Conservation (phyloP, 2,329 filamentous ascomycete species). For the Ramularia endophylla region DNA sequence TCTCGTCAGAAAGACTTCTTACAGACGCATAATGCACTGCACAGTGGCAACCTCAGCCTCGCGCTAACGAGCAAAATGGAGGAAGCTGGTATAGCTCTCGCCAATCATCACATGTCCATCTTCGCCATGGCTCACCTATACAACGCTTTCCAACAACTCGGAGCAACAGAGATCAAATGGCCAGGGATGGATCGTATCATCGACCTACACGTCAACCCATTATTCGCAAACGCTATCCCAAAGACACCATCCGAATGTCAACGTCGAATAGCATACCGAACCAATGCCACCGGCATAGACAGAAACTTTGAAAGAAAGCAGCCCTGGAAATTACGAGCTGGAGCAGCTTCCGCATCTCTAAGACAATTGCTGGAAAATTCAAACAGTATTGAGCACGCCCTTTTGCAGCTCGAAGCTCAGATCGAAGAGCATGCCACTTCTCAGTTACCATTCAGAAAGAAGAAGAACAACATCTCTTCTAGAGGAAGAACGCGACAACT, state of each 20-base stretch:
- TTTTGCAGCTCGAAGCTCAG: conserved; percentile 3
- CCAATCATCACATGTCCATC: conserved; percentile 1
- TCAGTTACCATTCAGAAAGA: not conserved
- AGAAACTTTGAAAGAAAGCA: not conserved
- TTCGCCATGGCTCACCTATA: conserved; percentile 3
- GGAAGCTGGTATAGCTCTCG: conserved; percentile 1
- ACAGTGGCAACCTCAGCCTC: conserved; percentile 1
- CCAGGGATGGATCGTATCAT: conserved; percentile 4
- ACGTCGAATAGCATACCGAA: not conserved
- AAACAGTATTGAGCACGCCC: conserved; percentile 1
- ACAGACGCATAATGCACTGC: conserved; percentile 1
- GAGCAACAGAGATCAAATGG: not conserved
- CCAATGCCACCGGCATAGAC: not conserved
- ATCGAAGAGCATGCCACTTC: conserved; percentile 1
- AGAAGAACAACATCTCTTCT: not conserved
- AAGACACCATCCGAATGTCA: not conserved
- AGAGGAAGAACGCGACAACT: not conserved
- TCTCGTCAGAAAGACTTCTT: not conserved
- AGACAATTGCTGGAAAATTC: conserved; percentile 1
- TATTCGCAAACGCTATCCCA: conserved; percentile 4
- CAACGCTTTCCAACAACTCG: conserved; percentile 2
- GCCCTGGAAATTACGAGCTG: conserved; percentile 1
- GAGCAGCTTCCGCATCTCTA: conserved; percentile 1
- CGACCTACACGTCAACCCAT: not conserved
- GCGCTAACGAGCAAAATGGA: not conserved